These are phyloP conservation scores for Penicillium polonicum DNA, from an alignment of 2,329 filamentous ascomycete genomes.

Conservation along the genomic window DNA sequence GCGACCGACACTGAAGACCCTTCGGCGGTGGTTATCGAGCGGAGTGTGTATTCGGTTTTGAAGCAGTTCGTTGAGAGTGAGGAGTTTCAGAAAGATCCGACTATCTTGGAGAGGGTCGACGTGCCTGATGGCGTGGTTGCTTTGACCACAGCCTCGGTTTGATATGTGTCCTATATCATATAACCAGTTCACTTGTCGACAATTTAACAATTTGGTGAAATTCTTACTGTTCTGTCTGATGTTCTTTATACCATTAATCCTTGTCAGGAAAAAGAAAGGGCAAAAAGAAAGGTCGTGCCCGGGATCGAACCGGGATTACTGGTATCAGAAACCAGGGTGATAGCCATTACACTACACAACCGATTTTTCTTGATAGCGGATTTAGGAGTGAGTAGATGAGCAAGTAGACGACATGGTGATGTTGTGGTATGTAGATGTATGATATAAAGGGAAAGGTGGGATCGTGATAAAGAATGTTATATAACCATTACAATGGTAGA, in stretches of 20 bases:
- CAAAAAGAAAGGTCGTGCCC: too few species aligned
- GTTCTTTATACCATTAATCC: too few species aligned
- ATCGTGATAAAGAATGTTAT: too few species aligned
- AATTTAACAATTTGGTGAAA: background rate
- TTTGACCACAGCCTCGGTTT: background rate
- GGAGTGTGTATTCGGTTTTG: conserved; percentile 12
- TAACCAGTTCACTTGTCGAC: background rate
- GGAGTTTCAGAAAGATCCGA: conserved; percentile 12
- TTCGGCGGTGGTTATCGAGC: conserved; percentile 15
- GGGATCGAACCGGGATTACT: too few species aligned
- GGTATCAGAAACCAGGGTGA: too few species aligned
- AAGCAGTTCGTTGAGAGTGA: conserved; percentile 13
- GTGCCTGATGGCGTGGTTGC: conserved; percentile 12
- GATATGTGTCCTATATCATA: background rate
- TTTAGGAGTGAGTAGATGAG: too few species aligned
- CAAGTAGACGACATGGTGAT: too few species aligned
- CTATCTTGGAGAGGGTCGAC: conserved; percentile 11
- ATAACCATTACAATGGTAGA: too few species aligned
- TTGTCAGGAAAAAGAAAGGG: too few species aligned
- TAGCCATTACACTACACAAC: too few species aligned
- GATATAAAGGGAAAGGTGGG: too few species aligned
- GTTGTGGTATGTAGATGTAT: too few species aligned
- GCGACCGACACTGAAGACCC: background rate
- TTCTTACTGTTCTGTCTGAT: background rate
- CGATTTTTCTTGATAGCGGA: fast-evolving